Percentiles rank a stretch among this genome's conserved stretches.
Conservation (phyloP, 2,329 filamentous ascomycete species). For the Colletotrichum orchidophilum region DNA sequence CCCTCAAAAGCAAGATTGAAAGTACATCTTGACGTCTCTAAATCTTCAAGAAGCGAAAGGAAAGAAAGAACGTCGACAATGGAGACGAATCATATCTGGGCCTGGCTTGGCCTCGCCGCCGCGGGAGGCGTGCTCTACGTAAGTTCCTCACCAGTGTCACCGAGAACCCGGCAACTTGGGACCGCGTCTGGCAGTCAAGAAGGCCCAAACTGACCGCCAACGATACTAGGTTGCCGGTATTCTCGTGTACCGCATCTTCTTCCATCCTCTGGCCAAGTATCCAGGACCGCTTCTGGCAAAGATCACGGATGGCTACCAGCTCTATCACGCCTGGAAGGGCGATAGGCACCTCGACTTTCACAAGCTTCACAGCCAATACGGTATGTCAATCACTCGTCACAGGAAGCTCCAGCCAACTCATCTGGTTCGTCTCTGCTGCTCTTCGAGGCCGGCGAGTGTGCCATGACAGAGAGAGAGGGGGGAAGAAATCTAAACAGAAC, state of each 20-base stretch:
- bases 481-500: not conserved
- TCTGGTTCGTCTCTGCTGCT: not conserved
- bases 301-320: slow-evolving; percentile 70
- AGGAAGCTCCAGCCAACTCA: slow-evolving; percentile 16
- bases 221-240: slow-evolving; percentile 49
- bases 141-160: slow-evolving; percentile 38
- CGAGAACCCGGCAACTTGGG: no score
- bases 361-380: slow-evolving; percentile 76
- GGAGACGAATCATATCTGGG: slow-evolving; percentile 46
- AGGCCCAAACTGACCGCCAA: slow-evolving; percentile 5
- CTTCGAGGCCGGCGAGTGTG: no score
- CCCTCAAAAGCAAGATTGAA: not conserved
- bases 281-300: slow-evolving; percentile 72
- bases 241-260: slow-evolving; percentile 65
- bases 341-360: slow-evolving; percentile 79
- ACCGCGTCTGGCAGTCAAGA: no score
- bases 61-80: not conserved
- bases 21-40: not conserved
- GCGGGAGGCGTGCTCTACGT: slow-evolving; percentile 52
- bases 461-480: no score
- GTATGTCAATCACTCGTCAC: slow-evolving; percentile 46
- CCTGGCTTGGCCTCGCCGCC: slow-evolving; percentile 51
- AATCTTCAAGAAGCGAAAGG: not conserved
- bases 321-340: slow-evolving; percentile 80
- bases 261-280: slow-evolving; percentile 72